Evolutionary conservation across 305 asterid species (phyloP), one percentile per base, ranked within the genome.

Genomic region (Salvia sclarea): DNA sequence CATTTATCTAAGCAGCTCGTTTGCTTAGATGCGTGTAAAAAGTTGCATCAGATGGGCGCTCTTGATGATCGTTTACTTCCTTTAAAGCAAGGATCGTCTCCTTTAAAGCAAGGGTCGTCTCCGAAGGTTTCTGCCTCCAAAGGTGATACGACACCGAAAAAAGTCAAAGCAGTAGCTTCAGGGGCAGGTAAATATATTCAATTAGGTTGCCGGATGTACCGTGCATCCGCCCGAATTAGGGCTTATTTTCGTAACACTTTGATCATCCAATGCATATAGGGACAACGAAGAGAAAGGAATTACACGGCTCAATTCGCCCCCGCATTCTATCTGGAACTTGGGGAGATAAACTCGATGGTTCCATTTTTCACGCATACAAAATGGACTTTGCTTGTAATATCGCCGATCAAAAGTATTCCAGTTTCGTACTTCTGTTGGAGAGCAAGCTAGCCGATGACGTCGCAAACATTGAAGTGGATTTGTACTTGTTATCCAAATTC

Each of bases 251-350:
- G n/a, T n/a, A n/a, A n/a, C 21, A 17, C 21, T 10, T 21, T 63
- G 37, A 74, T 63, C 63, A 31, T 68, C 64, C 69, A 28, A 68
- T 78, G 79, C 66, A 73, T 80, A 47, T 75, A 95, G 97, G 99
- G 68, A 86, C 96, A 33, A 95, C 98, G 45, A 95, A 90, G 89
- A 88, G 97, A 78, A 92, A 92, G 81, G 99, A 95, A 77, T 74
- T 95, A 66, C 99, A 95, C 24, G 98, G 99, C 65, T 85, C 92
- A 38, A 43, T 86, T 64, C 14, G 72, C 57, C 41, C 79, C 69
- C 78, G 65, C 69, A 62, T 47, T 58, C 55, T 92, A 64, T 82
- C 84, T 16, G 98, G 97, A 72, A 75, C 82, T 10, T 86, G 95
- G 96, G 85, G 89, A 35, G 81, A 86, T 72, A 81, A 79, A 72